Base-by-base conservation (phyloP, 306 rosid genomes). In the Senna siamea region DNA sequence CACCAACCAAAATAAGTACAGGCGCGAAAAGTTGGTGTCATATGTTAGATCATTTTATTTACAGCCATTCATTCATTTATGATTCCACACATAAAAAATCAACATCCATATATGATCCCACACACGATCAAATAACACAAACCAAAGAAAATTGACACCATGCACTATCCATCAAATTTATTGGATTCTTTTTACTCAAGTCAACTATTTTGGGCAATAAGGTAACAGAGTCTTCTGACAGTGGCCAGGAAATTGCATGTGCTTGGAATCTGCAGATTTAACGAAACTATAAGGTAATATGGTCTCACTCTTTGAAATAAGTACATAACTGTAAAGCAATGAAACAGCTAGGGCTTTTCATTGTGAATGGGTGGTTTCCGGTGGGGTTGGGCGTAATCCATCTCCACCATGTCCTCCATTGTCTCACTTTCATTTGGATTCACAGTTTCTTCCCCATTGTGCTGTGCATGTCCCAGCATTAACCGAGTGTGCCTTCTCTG, bases 321-420 rank as follows among this genome's bases (percentile, higher is more conserved):
- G 57, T 34, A 58, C 22, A 76, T 10, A 44, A 19, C n/a, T 17
- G 19, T 6, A 35, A 30, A 44, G 13, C 3, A 23, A 66, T 8
- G 1, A 40, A n/a, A 7, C 22, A 54, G 53, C 80, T 84, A 91
- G 56, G 82, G 87, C 56, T 79, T 86, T 69, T 78, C 71, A 60
- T 94, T 94, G 84, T 94, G 98, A 84, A 94, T 94, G 18, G 98
- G 97, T 48, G 98, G 96, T 62, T 88, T 94, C 44, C 88, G 72
- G 64, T 91, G 98, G 73, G 97, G 87, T 68, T 79, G 84, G 2
- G 87, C 82, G 58, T 83, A 83, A 69, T 93, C 98, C 97, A 91
- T 93, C 63, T 83, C 88, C 3, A 68, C 86, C 9, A 80, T 76
- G 85, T 82, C 91, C 35, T 89, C 92, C 40, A 54, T 32, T 26